Conservation (phyloP, 2,329 filamentous ascomycete species). For the Fusarium sp. region DNA sequence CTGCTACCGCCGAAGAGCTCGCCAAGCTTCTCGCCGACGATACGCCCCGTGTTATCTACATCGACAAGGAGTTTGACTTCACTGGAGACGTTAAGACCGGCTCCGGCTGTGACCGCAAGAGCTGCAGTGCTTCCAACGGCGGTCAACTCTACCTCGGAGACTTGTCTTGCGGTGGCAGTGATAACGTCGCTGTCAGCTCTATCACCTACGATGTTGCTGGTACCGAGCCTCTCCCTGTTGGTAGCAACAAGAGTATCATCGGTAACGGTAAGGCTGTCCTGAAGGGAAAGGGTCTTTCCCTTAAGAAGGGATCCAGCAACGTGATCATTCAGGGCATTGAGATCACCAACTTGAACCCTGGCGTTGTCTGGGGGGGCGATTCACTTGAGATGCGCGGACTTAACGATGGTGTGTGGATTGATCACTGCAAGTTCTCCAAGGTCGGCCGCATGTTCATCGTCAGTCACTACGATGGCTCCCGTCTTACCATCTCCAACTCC, state of each 20-base stretch:
- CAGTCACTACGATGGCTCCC: constrained; percentile 52
- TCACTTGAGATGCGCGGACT: constrained; percentile 57
- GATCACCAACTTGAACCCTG: constrained; percentile 60
- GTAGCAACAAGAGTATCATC: constrained; percentile 51
- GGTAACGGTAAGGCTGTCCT: constrained; percentile 47
- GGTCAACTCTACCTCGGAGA: constrained; percentile 50
- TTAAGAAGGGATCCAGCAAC: constrained; percentile 60
- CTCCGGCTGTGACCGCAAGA: constrained; percentile 48
- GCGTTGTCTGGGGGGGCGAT: constrained; percentile 50
- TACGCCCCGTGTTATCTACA: constrained; percentile 43
- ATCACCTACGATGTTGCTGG: constrained; percentile 50
- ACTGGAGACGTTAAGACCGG: constrained; percentile 45
- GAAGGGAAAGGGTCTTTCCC: constrained; percentile 58
- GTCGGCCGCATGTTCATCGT: constrained; percentile 59
- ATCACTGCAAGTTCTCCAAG: constrained; percentile 57
- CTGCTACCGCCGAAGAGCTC: constrained; percentile 62
- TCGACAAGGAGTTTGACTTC: constrained; percentile 49
- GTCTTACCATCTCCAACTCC: constrained; percentile 56
- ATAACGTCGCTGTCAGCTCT: constrained; percentile 44
- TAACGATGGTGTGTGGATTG: constrained; percentile 51
- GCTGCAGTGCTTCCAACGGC: constrained; percentile 49
- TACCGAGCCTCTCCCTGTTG: constrained; percentile 39
- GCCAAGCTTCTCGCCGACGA: constrained; percentile 49
- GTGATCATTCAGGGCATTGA: constrained; percentile 66
- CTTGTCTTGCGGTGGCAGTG: constrained; percentile 46